These are phyloP conservation scores for Boletus subcaerulescens DNA, from an alignment of 768 basidiomycete genomes.

Conservation along the genomic window DNA sequence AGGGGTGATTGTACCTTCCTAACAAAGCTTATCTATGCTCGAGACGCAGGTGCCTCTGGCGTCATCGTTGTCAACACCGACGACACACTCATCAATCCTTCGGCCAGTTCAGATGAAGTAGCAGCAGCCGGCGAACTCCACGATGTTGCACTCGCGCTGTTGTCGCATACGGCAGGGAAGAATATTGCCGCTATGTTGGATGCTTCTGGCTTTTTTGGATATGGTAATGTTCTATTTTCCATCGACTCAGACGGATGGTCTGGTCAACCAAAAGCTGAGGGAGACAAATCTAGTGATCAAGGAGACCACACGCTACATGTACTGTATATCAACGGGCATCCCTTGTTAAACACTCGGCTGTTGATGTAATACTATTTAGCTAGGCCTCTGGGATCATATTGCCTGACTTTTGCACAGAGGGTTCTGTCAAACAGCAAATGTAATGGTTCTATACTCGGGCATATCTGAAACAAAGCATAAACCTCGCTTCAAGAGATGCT, in stretches of 20 bases:
- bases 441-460: no score
- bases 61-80: constrained; percentile 72
- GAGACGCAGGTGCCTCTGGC: constrained; percentile 69
- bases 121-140: constrained; percentile 54
- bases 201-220: constrained; percentile 42
- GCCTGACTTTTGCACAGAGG: no score
- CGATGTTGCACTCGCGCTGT: constrained; percentile 57
- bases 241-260: constrained; percentile 41
- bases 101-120: constrained; percentile 56
- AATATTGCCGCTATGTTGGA: constrained; percentile 56
- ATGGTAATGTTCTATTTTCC: constrained; percentile 50
- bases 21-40: constrained; percentile 73
- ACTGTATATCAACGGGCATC: constrained; percentile 74
- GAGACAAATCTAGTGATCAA: constrained; percentile 20
- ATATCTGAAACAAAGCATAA: no score
- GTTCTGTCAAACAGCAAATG: no score
- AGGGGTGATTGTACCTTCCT: constrained; percentile 89
- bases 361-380: constrained; percentile 41
- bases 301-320: constrained; percentile 44
- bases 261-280: constrained; percentile 15
- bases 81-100: constrained; percentile 61
- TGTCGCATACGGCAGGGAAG: constrained; percentile 52
- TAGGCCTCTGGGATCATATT: background rate
- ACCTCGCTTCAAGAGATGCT: no score
- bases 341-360: constrained; percentile 73